Conservation (phyloP, 2,329 filamentous ascomycete species). For the Lasiodiplodia theobromae region DNA sequence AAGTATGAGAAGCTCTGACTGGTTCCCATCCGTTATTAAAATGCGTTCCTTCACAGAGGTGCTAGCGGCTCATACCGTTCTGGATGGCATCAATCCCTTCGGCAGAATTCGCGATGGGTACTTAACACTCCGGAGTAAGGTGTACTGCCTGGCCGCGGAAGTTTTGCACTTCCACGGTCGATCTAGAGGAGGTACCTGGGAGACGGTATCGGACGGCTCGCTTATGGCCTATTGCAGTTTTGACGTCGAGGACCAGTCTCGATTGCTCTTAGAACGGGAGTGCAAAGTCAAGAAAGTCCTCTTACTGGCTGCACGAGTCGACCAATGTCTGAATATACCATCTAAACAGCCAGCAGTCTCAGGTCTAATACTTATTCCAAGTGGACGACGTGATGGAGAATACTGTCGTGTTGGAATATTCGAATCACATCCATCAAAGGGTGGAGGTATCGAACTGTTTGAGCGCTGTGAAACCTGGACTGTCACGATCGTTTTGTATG, state of each 20-base stretch:
- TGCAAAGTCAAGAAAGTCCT: background rate
- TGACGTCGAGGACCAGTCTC: background rate
- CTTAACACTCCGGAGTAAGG: background rate
- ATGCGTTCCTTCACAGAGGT: background rate
- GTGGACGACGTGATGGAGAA: background rate
- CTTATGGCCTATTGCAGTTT: background rate
- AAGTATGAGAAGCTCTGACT: background rate
- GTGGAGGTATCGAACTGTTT: background rate
- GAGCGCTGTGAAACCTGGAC: background rate
- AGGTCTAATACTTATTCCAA: background rate
- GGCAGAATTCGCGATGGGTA: background rate
- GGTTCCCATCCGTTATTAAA: background rate
- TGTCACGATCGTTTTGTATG: background rate
- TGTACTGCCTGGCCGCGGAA: background rate
- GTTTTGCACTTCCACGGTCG: background rate
- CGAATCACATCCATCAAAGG: background rate
- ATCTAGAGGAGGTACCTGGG: background rate
- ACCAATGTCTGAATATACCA: background rate
- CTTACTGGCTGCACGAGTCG: background rate
- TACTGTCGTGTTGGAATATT: background rate
- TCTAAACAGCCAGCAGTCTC: background rate
- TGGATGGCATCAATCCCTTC: slow-evolving; percentile 1
- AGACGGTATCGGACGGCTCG: background rate
- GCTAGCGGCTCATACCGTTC: background rate
- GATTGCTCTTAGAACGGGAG: background rate